Evolutionary conservation across 306 rosid species (phyloP), one percentile per base, ranked within the genome.

Genomic region (Coriaria nepalensis): DNA sequence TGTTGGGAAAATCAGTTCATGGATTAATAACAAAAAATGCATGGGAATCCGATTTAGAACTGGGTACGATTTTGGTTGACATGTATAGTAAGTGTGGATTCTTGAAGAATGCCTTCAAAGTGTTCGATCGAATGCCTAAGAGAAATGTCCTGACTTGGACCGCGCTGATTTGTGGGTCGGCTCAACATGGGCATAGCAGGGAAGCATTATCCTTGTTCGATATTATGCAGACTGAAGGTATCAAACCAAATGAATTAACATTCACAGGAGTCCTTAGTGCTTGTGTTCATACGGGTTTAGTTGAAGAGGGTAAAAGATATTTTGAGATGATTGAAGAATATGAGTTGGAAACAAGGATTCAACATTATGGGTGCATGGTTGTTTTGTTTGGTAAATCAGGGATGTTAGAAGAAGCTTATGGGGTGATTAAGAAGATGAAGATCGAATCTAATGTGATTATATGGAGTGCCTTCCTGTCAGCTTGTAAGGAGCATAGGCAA

Each of bases 1-100:
- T 83, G 46, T 55, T 52, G 14, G 88, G 88, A 35, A 73, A 74
- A 69, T 83, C 94, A 6, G 61, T 79, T 60, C 94, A 83, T 50
- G 78, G 85, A 13, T 79, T 66, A 52, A 36, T 71, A 0, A 59
- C 60, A 52, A 74, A 56, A 53, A 79, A 79, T 60, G 68, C 62
- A 33, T 76, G 86, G 88, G 65, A 71, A 33, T 53, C 69, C 65
- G 67, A 62, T 58, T 64, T 50, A 40, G 74, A 76, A 61, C 57
- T 73, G n/a, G 82, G 85, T 56, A 55, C 75, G n/a, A 57, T 59
- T 66, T 59, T 83, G 56, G 74, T 83, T 37, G 50, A 66, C 38
- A 79, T 73, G 94, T 79, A 76, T 34, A 67, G 68, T 37, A 79
- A 79, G 57, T 68, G 78, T 49, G 82, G 82, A 13, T 52, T 38